phyloP scores from a whole-genome alignment of 2,329 filamentous ascomycete genomes.

The Cladorrhinum sp. region DNA sequence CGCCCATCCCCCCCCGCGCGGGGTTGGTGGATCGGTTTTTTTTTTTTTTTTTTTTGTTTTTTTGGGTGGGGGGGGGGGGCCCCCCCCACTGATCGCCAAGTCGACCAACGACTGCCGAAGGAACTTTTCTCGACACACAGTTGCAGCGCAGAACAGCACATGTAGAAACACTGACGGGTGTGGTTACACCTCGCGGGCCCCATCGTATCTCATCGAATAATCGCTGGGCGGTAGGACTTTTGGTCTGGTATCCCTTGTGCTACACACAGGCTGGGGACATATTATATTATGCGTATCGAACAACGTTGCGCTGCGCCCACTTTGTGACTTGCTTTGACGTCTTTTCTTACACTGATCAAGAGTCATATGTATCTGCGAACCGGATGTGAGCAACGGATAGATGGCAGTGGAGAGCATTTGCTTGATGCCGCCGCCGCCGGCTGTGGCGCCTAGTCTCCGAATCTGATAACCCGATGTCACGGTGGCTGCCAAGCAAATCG shows the following conservation, averaged over 20 bases:
- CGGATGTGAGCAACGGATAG: background rate
- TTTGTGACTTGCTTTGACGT: background rate
- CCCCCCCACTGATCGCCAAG: background rate
- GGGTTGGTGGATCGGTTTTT: no score
- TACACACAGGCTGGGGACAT: slow-evolving; percentile 7
- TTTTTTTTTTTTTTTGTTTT: no score
- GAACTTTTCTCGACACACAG: background rate
- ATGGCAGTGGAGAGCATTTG: background rate
- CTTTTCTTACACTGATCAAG: background rate
- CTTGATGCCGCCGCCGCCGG: background rate
- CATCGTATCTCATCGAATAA: slow-evolving; percentile 23
- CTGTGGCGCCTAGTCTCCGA: slow-evolving; percentile 7
- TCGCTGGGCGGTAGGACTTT: slow-evolving; percentile 6
- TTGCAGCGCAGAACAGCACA: no score
- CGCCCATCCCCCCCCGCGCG: no score
- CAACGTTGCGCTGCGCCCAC: background rate
- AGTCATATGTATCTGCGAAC: no score
- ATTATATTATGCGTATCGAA: slow-evolving; percentile 5
- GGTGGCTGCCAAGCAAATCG: slow-evolving; percentile 3
- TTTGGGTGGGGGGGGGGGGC: no score
- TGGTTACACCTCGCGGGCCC: background rate
- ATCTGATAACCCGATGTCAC: slow-evolving; percentile 10
- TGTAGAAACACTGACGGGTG: background rate
- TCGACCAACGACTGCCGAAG: background rate
- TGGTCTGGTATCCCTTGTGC: background rate